Evolutionary conservation across 1,139 yeast species (phyloP).

Genomic region (Candida smagusa): DNA sequence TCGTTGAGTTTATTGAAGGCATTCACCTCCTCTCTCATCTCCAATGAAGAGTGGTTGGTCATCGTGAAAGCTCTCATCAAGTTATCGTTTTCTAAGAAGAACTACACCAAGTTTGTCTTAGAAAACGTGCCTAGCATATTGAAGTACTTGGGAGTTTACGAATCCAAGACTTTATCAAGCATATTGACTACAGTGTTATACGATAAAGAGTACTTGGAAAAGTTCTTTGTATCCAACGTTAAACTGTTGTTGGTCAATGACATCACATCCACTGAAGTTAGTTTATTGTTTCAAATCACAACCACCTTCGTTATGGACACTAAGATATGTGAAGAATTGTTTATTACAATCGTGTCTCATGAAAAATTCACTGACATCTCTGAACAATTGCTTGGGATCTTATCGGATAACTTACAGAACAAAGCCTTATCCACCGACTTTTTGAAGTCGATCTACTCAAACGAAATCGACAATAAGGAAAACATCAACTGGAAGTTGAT

Average conservation of each 20-base stretch:
- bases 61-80: conserved; percentile 22
- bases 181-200: conserved; percentile 15
- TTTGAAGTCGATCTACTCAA: conserved; percentile 30
- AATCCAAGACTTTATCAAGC: neutral
- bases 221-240: conserved; percentile 18
- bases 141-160: conserved; percentile 1
- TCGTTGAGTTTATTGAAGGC: conserved; percentile 19
- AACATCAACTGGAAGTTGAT: conserved; percentile 44
- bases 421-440: conserved; percentile 49
- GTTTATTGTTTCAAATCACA: conserved; percentile 24
- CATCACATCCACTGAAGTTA: conserved; percentile 15
- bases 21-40: conserved; percentile 10
- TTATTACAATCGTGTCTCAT: conserved; percentile 27
- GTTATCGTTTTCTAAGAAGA: conserved; percentile 30
- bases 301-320: conserved; percentile 25
- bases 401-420: conserved; percentile 33
- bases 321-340: conserved; percentile 42
- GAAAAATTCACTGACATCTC: conserved; percentile 30
- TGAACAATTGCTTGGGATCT: conserved; percentile 34
- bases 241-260: conserved; percentile 15
- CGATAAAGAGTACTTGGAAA: conserved; percentile 10
- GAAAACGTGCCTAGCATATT: conserved; percentile 10
- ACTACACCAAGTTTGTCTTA: conserved; percentile 23
- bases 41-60: conserved; percentile 20
- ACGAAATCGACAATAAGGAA: conserved; percentile 20